Conservation (phyloP, 208 protist genomes). For the Trypanosoma vivax region DNA sequence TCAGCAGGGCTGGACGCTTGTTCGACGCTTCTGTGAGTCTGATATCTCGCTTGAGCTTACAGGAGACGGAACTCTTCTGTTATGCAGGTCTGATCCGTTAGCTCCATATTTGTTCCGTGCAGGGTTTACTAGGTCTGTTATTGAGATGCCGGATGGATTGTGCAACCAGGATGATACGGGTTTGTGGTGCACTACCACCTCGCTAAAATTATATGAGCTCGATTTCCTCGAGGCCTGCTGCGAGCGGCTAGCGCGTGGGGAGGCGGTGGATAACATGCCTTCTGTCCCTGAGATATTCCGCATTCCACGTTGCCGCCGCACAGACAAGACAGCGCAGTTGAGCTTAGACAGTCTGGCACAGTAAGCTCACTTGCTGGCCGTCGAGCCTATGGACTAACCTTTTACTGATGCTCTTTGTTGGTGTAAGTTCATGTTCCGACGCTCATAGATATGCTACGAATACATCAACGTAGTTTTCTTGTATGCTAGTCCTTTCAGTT, state of each 20-base stretch:
- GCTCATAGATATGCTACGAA: no score
- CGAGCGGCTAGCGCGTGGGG: slow-evolving; percentile 50
- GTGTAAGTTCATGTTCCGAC: no score
- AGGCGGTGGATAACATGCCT: slow-evolving; percentile 33
- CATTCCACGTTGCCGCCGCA: slow-evolving; percentile 48
- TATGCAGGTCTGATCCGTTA: slow-evolving; percentile 60
- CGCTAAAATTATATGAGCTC: slow-evolving; percentile 64
- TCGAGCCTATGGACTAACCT: no score
- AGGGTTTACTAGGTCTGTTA: slow-evolving; percentile 57
- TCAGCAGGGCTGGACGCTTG: slow-evolving; percentile 40
- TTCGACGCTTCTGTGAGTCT: slow-evolving; percentile 47
- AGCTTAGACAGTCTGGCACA: slow-evolving; percentile 1
- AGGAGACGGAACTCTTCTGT: slow-evolving; percentile 61
- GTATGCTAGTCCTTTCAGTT: no score
- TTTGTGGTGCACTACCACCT: slow-evolving; percentile 56
- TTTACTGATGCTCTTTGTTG: no score
- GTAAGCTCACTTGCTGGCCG: no score
- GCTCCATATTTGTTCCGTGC: slow-evolving; percentile 64
- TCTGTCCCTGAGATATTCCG: slow-evolving; percentile 70
- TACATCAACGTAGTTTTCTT: no score
- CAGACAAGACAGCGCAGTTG: not conserved
- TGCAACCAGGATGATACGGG: slow-evolving; percentile 15
- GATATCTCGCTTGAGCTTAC: slow-evolving; percentile 73
- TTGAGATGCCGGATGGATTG: not conserved
- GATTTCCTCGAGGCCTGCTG: slow-evolving; percentile 88